Evolutionary conservation across 441 rosid genomes (phyloP), one percentile per base, ranked within the genome.

Genomic region (Hura crepitans): DNA sequence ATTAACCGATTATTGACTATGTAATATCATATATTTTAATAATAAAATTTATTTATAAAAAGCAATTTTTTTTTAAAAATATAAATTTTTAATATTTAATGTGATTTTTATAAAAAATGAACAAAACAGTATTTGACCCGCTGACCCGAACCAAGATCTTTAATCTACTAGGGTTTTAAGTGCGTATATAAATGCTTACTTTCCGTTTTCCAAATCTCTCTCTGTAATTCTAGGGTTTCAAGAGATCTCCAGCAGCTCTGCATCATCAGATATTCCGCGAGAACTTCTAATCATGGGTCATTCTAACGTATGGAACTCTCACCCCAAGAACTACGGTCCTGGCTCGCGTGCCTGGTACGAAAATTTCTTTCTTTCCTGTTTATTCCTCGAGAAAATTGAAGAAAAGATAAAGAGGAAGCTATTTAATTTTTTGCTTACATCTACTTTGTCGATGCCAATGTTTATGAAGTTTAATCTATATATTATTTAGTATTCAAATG

Each of bases 241-340:
- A 4, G 4, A 28, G 59, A n/a, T 18, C 5, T 17, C 14, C 20
- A 13, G 77, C 75, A 4, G 69, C 63, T 53, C 45, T 28, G 39
- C 25, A 27, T 20, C 58, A 22, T 47, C 11, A 6, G 17, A 8
- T 14, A 18, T 11, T 23, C 4, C 54, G 47, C 3, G 20, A 8
- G 30, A 62, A 20, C 49, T n/a, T 22, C 31, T 5, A 63, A 59
- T 30, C 69, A 87, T 89, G 95, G 94, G 95, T 62, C 95, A 87
- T 83, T 68, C 87, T 10, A 89, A 87, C 77, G 81, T 89, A 27
- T 89, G 95, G 95, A 89, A 83, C 71, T 79, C 92, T 74, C 95
- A 89, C 72, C 95, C 95, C 53, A 89, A 89, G 80, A 87, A 51
- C 78, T 87, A 84, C 71, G 92, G 92, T 0, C 92, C 92, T n/a